Evolutionary conservation across 306 rosid species (phyloP), one percentile per base, ranked within the genome.

Genomic region (Cercis canadensis): DNA sequence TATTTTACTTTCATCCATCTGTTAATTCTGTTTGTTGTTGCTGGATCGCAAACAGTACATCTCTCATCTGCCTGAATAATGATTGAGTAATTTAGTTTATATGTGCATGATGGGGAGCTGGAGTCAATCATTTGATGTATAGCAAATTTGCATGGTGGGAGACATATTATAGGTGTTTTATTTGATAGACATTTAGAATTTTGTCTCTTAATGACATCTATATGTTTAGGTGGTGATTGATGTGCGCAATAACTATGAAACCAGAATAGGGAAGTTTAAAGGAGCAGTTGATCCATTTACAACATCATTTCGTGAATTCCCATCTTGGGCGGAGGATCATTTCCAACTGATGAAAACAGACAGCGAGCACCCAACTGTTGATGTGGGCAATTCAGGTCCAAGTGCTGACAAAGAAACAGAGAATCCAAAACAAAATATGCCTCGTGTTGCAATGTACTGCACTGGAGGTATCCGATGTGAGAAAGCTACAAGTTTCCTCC

Each of bases 381-480:
- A 74, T 46, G 53, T 13, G 36, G 59, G 72, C 64, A 70, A 74
- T 58, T 67, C 89, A 57, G 79, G 62, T 66, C 67, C 46, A 58
- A 76, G 64, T 57, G 76, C 41, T 61, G 78, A 67, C 55, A 78
- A 72, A 16, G 79, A 73, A 71, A 62, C 8, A 19, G 83, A 72
- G 31, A 78, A 32, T 77, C 65, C 78, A 17, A 76, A 83, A 64
- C 71, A 76, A 53, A 66, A 70, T 57, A 57, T 83, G 82, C 91
- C 92, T 11, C 89, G 90, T 19, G 89, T 94, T 70, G 98, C 98
- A 53, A 94, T 94, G 98, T 94, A 90, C 83, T 94, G 97, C 84
- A 94, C 98, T 0, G 98, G 97, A 76, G 98, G 97, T 61, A 94
- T 94, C 69, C 88, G 98, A 59, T 94, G 98, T 64, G 98, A 94